Conservation (phyloP, 2,329 filamentous ascomycete genomes). For the Hortaea werneckii region DNA sequence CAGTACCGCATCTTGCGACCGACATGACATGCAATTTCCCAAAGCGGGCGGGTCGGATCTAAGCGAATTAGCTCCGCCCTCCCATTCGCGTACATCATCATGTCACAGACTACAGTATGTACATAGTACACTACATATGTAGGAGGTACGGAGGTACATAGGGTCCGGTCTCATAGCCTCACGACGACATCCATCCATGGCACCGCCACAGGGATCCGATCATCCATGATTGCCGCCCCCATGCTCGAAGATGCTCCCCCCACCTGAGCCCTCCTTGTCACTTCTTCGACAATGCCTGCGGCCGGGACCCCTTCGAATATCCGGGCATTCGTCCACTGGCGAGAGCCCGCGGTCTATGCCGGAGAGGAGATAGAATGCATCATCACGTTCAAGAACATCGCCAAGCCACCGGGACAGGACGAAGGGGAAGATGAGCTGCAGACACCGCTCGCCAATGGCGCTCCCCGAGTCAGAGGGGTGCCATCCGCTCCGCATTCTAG, state of each 20-base stretch:
- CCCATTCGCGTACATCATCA: too few relatives aligned
- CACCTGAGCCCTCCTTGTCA: slow-evolving; percentile 1
- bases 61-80: too few relatives aligned
- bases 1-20: too few relatives aligned
- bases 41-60: too few relatives aligned
- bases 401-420: slow-evolving; percentile 35
- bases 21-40: too few relatives aligned
- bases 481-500: slow-evolving; percentile 11
- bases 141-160: too few relatives aligned
- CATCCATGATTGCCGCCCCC: background rate
- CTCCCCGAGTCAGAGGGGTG: slow-evolving; percentile 1
- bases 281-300: slow-evolving; percentile 6
- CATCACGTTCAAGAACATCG: slow-evolving; percentile 89
- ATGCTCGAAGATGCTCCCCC: slow-evolving; percentile 1
- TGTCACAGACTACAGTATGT: too few relatives aligned
- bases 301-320: slow-evolving; percentile 52
- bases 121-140: too few relatives aligned
- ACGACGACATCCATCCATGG: too few relatives aligned
- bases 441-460: slow-evolving; percentile 24
- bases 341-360: slow-evolving; percentile 87
- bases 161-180: too few relatives aligned
- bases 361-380: slow-evolving; percentile 93
- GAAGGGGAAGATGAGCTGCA: slow-evolving; percentile 14
- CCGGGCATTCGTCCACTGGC: slow-evolving; percentile 91
- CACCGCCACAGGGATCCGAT: too few relatives aligned